Evolutionary conservation across 257 asterid species (phyloP).

Genomic region (Oldenlandia corymbosa): DNA sequence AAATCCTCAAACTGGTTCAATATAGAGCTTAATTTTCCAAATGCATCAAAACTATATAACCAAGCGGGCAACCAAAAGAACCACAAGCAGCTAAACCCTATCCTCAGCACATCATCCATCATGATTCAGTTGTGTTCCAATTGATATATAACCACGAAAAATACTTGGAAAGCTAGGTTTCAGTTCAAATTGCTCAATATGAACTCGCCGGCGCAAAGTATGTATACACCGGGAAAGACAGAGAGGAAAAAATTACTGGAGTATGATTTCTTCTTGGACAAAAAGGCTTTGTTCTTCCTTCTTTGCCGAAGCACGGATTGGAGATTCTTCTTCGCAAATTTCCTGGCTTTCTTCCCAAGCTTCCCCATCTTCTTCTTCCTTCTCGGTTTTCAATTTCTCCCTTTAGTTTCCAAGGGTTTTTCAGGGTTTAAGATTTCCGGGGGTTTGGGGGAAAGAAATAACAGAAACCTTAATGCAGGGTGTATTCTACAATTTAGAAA

Average conservation of each 20-base stretch:
- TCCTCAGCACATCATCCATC: neutral
- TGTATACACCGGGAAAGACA: neutral
- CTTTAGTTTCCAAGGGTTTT: neutral
- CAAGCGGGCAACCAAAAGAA: neutral
- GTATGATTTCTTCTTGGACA: constrained; percentile 51
- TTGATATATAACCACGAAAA: neutral
- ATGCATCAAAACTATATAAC: neutral
- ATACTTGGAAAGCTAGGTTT: neutral
- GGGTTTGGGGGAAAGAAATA: too few relatives aligned
- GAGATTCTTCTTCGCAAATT: constrained; percentile 91
- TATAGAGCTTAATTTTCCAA: neutral
- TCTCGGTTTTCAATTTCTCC: neutral
- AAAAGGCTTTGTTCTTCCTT: constrained; percentile 61
- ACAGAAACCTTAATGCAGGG: constrained; percentile 1
- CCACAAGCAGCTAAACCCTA: neutral
- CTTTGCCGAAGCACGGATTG: constrained; percentile 63
- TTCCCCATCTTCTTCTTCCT: constrained; percentile 61
- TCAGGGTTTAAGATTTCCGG: constrained; percentile 9
- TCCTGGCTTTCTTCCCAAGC: constrained; percentile 90
- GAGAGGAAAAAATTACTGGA: constrained; percentile 36
- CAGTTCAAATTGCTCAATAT: neutral
- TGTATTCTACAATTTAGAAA: too few relatives aligned
- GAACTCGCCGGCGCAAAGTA: neutral
- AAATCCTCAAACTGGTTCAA: neutral
- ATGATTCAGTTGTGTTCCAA: neutral